Evolutionary conservation across 768 basidiomycete genomes (phyloP), one percentile per base, ranked within the genome.

Genomic region (Hydnum rufescens): DNA sequence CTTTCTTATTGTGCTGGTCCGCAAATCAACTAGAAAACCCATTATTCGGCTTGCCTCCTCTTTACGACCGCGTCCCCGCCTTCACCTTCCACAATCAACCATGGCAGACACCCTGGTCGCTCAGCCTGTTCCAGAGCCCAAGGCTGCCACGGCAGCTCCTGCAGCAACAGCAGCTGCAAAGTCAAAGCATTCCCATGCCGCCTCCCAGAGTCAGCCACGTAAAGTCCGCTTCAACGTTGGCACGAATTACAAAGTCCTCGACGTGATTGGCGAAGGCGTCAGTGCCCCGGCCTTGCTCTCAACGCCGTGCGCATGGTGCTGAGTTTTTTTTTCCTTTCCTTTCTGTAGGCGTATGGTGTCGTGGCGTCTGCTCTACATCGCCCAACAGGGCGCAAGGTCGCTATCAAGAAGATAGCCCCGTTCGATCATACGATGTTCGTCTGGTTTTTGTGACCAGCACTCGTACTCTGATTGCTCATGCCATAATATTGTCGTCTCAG

Each of bases 381-480:
- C 51, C 75, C 82, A 0, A 81, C 80, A 0, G 78, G 80, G 43
- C 74, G 83, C 42, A 84, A 79, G 67, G 92, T 97, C 48, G 92
- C 92, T 31, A 95, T 96, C 64, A 96, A 96, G 67, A 82, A 85
- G 58, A 95, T 97, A 64, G 79, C 82, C 0, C 92, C 92, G 0
- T 95, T 96, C 59, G 88, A 90, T 65, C 89, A 93, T 62, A 78
- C 83, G 34, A 86, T 89, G 86, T 90, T 8, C 16, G 44, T 28
- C 0, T 13, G 0, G 13, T 28, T 16, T 16, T 13, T 26, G 25
- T 26, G 8, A 13, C 13, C 26, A 13, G 1, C 44, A 47, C 13
- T 13, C 8, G 25, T 25, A 28, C 26, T 26, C 44, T 47, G 8
- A 16, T 16, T 28, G 0, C 8, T 8, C 8, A 13, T 16, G 13